Evolutionary conservation across 192 early-diverging fungal genomes (phyloP).

Genomic region (Kickxella alabastrina): DNA sequence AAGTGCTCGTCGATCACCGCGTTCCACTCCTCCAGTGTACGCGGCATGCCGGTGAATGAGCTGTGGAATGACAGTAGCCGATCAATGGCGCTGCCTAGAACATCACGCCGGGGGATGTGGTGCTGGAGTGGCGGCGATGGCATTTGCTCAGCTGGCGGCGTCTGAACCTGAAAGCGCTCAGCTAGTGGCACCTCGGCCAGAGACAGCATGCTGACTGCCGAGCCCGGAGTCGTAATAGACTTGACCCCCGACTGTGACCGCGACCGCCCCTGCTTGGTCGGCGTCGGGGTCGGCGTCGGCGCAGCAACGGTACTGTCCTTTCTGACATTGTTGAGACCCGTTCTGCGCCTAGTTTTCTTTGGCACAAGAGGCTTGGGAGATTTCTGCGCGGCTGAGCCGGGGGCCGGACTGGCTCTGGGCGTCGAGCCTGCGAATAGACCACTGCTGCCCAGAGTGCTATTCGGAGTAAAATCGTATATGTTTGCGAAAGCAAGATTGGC

Average conservation of each 20-base stretch:
- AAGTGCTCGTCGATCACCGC: conserved; percentile 16
- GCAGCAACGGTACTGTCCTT: background rate
- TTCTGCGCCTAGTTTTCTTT: conserved; percentile 14
- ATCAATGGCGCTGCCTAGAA: conserved; percentile 28
- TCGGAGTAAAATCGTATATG: too few relatives aligned
- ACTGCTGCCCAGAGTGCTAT: background rate
- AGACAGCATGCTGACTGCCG: too few relatives aligned
- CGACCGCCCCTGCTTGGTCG: background rate
- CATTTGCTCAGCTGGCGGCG: too few relatives aligned
- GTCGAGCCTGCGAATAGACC: background rate
- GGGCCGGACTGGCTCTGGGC: conserved; percentile 30
- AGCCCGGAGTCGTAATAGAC: too few relatives aligned
- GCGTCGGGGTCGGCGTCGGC: background rate
- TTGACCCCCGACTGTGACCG: background rate
- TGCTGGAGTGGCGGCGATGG: too few relatives aligned
- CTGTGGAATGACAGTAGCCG: conserved; percentile 36
- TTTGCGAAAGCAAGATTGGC: too few relatives aligned
- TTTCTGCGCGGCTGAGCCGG: conserved; percentile 25
- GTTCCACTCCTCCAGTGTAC: conserved; percentile 25
- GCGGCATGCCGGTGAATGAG: conserved; percentile 2
- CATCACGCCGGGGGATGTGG: background rate
- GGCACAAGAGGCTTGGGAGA: too few relatives aligned
- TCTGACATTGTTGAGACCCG: background rate
- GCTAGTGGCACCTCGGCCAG: too few relatives aligned
- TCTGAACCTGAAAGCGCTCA: too few relatives aligned